Percentiles rank a stretch among this genome's conserved stretches.
These are phyloP conservation scores for Nicotiana tomentosiformis DNA, from an alignment of 257 asterid genomes.

Conservation along the genomic window DNA sequence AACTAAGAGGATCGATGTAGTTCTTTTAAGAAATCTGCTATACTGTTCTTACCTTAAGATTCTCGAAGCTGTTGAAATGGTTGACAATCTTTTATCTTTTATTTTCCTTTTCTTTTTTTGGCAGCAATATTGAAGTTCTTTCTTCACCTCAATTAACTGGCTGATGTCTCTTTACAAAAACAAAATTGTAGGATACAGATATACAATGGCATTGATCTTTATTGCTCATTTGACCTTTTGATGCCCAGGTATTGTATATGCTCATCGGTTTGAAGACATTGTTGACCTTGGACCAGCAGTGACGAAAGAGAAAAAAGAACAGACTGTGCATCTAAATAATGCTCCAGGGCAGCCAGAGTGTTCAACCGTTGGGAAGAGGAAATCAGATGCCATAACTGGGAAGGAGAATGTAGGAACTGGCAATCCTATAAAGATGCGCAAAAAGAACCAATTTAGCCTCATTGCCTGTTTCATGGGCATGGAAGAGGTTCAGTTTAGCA, in stretches of 20 bases:
- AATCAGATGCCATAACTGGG: constrained; percentile 16
- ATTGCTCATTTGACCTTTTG: not conserved
- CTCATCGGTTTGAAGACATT: constrained; percentile 83
- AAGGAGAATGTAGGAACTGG: constrained; percentile 21
- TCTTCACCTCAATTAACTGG: not conserved
- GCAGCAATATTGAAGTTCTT: not conserved
- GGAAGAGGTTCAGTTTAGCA: constrained; percentile 58
- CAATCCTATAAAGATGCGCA: constrained; percentile 32
- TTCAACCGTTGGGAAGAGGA: constrained; percentile 20
- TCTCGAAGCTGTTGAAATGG: not conserved
- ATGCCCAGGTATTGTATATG: constrained; percentile 69
- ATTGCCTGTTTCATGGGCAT: constrained; percentile 68
- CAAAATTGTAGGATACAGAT: not conserved
- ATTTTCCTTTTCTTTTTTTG: not conserved
- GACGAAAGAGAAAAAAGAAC: constrained; percentile 16
- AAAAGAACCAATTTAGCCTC: constrained; percentile 41
- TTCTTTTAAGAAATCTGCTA: not conserved
- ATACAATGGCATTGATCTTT: not conserved
- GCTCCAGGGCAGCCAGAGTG: not conserved
- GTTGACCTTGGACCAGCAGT: constrained; percentile 50
- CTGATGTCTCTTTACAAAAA: not conserved
- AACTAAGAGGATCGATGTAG: not conserved
- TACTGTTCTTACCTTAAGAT: not conserved
- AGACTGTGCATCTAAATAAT: constrained; percentile 10
- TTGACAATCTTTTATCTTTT: not conserved